phyloP scores from a whole-genome alignment of 1,284 basidiomycete species.

The Ustilago tritici region DNA sequence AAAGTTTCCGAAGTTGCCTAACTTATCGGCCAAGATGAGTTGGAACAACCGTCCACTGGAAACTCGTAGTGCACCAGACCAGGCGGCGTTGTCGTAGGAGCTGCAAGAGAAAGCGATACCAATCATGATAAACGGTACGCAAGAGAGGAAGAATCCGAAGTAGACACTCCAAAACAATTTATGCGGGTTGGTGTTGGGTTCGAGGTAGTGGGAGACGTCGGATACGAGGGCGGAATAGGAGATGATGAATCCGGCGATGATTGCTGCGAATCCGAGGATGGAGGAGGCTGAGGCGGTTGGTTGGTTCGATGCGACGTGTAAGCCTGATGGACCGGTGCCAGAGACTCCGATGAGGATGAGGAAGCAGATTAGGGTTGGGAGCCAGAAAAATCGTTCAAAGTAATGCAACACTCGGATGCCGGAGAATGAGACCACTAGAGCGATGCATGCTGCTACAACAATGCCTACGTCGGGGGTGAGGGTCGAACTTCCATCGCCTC shows the following conservation, averaged over 20 bases:
- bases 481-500: slow-evolving; percentile 18
- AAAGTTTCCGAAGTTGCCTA: slow-evolving; percentile 83
- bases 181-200: slow-evolving; percentile 71
- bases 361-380: slow-evolving; percentile 81
- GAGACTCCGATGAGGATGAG: slow-evolving; percentile 74
- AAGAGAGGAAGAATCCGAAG: slow-evolving; percentile 75
- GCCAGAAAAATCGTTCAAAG: slow-evolving; percentile 79
- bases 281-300: slow-evolving; percentile 71
- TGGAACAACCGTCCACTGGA: slow-evolving; percentile 78
- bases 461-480: slow-evolving; percentile 79
- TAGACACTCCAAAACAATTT: slow-evolving; percentile 75
- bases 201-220: slow-evolving; percentile 70
- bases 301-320: slow-evolving; percentile 72
- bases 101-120: slow-evolving; percentile 73
- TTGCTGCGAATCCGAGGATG: slow-evolving; percentile 74
- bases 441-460: slow-evolving; percentile 82
- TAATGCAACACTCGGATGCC: slow-evolving; percentile 80
- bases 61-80: slow-evolving; percentile 67
- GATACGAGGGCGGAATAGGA: slow-evolving; percentile 71
- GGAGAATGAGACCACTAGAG: slow-evolving; percentile 83
- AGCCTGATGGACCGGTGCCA: slow-evolving; percentile 73
- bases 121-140: slow-evolving; percentile 75
- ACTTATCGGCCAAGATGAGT: slow-evolving; percentile 77
- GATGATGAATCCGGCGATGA: slow-evolving; percentile 75
- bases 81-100: slow-evolving; percentile 74